Evolutionary conservation across 495 filamentous ascomycete genomes (phyloP), one percentile per base, ranked within the genome.

Genomic region (Penicillium canescens): DNA sequence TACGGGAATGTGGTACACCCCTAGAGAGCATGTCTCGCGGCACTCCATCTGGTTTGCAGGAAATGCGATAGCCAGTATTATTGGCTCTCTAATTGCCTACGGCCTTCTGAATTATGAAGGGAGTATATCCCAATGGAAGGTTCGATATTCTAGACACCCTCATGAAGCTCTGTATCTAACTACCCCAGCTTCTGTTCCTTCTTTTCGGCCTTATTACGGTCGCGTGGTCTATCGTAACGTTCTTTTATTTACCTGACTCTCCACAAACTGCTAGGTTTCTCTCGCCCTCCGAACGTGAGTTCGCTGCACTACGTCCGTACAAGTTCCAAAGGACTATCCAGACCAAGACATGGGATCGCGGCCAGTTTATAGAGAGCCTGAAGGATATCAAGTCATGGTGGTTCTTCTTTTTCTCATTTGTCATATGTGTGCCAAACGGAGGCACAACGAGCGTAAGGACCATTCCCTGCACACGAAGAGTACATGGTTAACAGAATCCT

Each of bases 31-130:
- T 42, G 71, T 77, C 3, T 59, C 80, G 5, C 69, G 80, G 20
- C 80, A 78, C 38, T 75, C 74, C 2, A 52, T 78, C 11, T 82
- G 78, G 78, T 82, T 79, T 55, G 71, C 75, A 4, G 77, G 73
- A 13, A 78, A 78, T 39, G 71, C 74, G 2, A 60, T 72, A 9
- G 77, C 74, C 3, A 76, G 76, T 43, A 70, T 78, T 24, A 70
- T 77, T 2, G 76, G 77, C 7, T 77, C 78, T 0, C 60, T 81
- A 8, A 59, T 82, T 2, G 72, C 76, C 2, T 82, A 80, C 52
- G 79, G 68, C 0, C 74, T 78, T 35, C 67, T 74, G 3, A 71
- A 73, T 21, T 73, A 78, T 43, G 62, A 56, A 35, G 76, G 74
- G 20, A 52, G 55, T 2, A 65, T 76, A 9, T 45, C 67, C 3